Base-by-base conservation (phyloP, 2,329 filamentous ascomycete genomes). In the Claviceps fusiformis region DNA sequence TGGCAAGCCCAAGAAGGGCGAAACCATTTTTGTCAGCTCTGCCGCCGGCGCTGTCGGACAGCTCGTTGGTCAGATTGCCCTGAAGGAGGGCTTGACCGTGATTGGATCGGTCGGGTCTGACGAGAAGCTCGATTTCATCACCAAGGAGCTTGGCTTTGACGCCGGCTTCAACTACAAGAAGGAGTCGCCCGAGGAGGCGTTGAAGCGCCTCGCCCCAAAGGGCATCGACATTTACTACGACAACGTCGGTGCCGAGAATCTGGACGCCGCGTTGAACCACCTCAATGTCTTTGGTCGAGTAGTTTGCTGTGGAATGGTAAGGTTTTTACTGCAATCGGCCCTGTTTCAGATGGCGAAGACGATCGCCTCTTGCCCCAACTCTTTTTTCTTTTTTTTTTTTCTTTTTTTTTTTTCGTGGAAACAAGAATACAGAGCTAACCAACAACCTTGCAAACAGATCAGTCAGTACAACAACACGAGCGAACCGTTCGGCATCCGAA, bases 141-240 rank as follows among this genome's bases (percentile, higher is more conserved):
- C 61, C 47, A 69, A 74, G 55, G 72, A 77, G 63, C 71, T 80
- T 1, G 77, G 76, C 9, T 79, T 75, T 60, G 76, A 80, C 55
- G 71, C 61, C 17, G 89, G 83, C 9, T 93, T 92, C 73, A 93
- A 95, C 76, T 95, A 95, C 77, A 92, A 93, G 78, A 90, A 81
- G 61, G 87, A 93, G 73, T 80, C 78, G 61, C 78, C 87, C 0
- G 65, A 70, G 0, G 83, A 85, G 11, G 88, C 87, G 0, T 75
- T 95, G 55, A 70, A 75, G 60, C 77, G 86, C 56, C 76, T 93
- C 19, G 86, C 86, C 0, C 87, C 88, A 0, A 70, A 89, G 13
- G 89, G 88, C 5, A 78, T 95, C 58, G 88, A 95, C 64, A 89
- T 78, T 24, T 77, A 77, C 67, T 79, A 71, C 56, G 76, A 79